Evolutionary conservation across 805 yeast genomes (phyloP), one percentile per base, ranked within the genome.

Genomic region (Kodamaea neixiangensis): DNA sequence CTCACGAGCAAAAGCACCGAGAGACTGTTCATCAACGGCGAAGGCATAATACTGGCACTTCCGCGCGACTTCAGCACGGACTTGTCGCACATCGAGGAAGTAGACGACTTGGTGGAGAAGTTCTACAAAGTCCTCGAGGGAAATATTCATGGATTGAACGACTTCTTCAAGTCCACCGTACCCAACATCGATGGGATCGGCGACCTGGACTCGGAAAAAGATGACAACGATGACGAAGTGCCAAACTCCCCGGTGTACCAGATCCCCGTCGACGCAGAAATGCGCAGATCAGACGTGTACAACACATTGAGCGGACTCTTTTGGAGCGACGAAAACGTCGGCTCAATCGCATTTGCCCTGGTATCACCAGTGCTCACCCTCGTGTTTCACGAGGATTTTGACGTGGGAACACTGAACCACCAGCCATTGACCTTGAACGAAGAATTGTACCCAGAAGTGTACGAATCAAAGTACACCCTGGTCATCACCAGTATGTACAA

Each of bases 191-290:
- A 25, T 25, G 31, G 31, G 10, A 25, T 25, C 31, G 31, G 31
- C 31, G 31, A 25, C 31, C 31, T 25, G 31, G 31, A 25, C 31
- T 25, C 31, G 11, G 31, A 48, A 22, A 50, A 37, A 41, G 59
- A 58, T 6, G 43, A 45, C 4, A 35, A 62, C 19, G 53, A 40
- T 4, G 22, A 39, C 7, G 48, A 45, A 21, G 41, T 20, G 20
- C n/a, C 25, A 14, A 25, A 13, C 7, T 9, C 31, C 10, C 45
- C 45, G 3, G 40, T 48, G 2, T 55, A 58, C 7, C 61, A 67
- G 3, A 57, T 74, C 33, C 70, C 71, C 20, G 61, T 74, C 14
- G 77, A 74, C 25, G 29, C 72, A 15, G 77, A 74, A 29, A 31
- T 56, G 6, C 55, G 72, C 31, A 48, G 55, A 13, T 14, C 55